These are phyloP conservation scores for Helotiales sp. DNA, from an alignment of 2,329 filamentous ascomycete genomes.

Conservation along the genomic window DNA sequence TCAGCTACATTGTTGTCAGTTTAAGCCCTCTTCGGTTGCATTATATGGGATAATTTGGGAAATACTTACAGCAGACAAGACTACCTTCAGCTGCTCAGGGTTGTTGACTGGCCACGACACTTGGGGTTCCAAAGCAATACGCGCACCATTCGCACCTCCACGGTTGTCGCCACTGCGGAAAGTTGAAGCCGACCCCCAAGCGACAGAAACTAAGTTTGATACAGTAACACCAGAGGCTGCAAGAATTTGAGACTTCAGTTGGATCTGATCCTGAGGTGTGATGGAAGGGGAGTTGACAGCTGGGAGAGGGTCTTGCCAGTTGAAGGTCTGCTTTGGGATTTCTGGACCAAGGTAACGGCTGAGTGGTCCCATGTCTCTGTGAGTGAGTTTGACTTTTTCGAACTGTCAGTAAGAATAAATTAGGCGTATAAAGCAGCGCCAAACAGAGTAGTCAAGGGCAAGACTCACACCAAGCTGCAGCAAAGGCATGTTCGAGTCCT, in stretches of 20 bases:
- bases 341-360: conserved; percentile 76
- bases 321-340: conserved; percentile 67
- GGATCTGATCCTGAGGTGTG: conserved; percentile 57
- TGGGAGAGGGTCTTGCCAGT: conserved; percentile 79
- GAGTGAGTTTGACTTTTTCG: conserved; percentile 71
- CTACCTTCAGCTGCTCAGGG: conserved; percentile 61
- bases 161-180: conserved; percentile 81
- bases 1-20: conserved; percentile 22
- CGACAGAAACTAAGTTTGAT: conserved; percentile 66
- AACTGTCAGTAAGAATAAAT: neutral
- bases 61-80: conserved; percentile 24
- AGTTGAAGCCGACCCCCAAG: conserved; percentile 72
- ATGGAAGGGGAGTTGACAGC: conserved; percentile 51
- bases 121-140: conserved; percentile 75
- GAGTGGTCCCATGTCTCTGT: conserved; percentile 78
- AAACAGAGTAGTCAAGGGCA: no score
- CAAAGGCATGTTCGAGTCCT: conserved; percentile 71
- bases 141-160: conserved; percentile 79
- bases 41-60: neutral
- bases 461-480: conserved; percentile 67
- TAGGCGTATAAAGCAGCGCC: no score
- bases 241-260: conserved; percentile 72
- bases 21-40: no score
- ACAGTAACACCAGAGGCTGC: conserved; percentile 60
- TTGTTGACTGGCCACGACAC: conserved; percentile 77